Conservation (phyloP, 2,329 filamentous ascomycete species). For the Hymenoscyphus salicellus region DNA sequence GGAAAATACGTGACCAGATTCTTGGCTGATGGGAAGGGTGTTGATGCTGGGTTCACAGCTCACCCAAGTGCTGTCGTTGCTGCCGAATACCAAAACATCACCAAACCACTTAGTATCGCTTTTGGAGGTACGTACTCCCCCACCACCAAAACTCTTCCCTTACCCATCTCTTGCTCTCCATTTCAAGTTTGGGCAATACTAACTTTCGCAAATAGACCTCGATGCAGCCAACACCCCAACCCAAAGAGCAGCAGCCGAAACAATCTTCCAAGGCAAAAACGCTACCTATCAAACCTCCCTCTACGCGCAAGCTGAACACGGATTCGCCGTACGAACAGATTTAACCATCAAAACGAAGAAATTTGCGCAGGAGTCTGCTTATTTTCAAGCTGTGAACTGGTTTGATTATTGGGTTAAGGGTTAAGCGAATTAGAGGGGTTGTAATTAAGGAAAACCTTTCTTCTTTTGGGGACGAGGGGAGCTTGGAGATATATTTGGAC, state of each 20-base stretch:
- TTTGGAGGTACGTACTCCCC: conserved; percentile 50
- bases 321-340: conserved; percentile 70
- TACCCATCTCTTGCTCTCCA: neutral
- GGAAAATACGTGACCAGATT: conserved; percentile 56
- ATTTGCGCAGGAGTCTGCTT: conserved; percentile 77
- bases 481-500: neutral
- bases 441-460: neutral
- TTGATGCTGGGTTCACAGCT: conserved; percentile 60
- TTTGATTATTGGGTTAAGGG: conserved; percentile 44
- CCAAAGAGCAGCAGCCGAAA: conserved; percentile 42
- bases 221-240: conserved; percentile 17
- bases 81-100: conserved; percentile 56
- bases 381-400: conserved; percentile 72
- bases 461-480: neutral
- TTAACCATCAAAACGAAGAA: conserved; percentile 48
- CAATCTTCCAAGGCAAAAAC: conserved; percentile 51
- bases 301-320: conserved; percentile 67
- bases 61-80: conserved; percentile 62
- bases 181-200: neutral
- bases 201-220: conserved; percentile 40
- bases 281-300: conserved; percentile 66
- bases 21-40: conserved; percentile 46
- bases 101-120: conserved; percentile 57
- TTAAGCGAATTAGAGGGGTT: neutral
- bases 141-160: neutral